phyloP scores from a whole-genome alignment of 805 yeast genomes.

The Lipomyces orientalis region DNA sequence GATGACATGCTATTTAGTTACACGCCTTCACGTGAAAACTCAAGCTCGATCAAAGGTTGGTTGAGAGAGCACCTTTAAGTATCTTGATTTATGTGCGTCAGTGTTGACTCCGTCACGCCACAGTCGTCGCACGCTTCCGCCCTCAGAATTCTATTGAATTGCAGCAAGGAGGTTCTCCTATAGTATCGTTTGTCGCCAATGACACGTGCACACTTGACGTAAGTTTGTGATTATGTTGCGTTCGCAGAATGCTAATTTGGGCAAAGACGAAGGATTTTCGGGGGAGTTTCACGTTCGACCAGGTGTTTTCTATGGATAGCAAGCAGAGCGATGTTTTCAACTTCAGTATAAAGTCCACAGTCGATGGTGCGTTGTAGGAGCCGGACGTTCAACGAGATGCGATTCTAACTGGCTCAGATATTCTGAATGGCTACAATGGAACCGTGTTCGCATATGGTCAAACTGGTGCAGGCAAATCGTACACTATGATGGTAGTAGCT shows the following conservation, averaged over 20 bases:
- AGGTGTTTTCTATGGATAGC: slow-evolving; percentile 59
- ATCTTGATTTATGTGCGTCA: too few species aligned
- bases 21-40: not conserved
- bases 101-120: slow-evolving; percentile 36
- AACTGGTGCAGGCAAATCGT: slow-evolving; percentile 77
- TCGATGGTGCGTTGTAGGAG: slow-evolving; percentile 48
- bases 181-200: slow-evolving; percentile 40
- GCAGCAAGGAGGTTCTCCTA: slow-evolving; percentile 30
- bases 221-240: not conserved
- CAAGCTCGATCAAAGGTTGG: slow-evolving; percentile 32
- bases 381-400: not conserved
- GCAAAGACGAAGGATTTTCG: slow-evolving; percentile 34
- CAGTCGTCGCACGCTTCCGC: slow-evolving; percentile 75
- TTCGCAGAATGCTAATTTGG: not conserved
- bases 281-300: slow-evolving; percentile 63
- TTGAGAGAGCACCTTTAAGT: not conserved
- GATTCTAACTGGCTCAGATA: slow-evolving; percentile 47
- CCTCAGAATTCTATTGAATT: slow-evolving; percentile 56
- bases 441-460: slow-evolving; percentile 81
- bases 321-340: slow-evolving; percentile 65
- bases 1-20: not conserved
- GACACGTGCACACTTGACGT: slow-evolving; percentile 41
- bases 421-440: slow-evolving; percentile 77
- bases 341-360: slow-evolving; percentile 63
- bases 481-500: slow-evolving; percentile 62